Base-by-base conservation (phyloP, 2,329 filamentous ascomycete species). In the Epicoccum nigrum region DNA sequence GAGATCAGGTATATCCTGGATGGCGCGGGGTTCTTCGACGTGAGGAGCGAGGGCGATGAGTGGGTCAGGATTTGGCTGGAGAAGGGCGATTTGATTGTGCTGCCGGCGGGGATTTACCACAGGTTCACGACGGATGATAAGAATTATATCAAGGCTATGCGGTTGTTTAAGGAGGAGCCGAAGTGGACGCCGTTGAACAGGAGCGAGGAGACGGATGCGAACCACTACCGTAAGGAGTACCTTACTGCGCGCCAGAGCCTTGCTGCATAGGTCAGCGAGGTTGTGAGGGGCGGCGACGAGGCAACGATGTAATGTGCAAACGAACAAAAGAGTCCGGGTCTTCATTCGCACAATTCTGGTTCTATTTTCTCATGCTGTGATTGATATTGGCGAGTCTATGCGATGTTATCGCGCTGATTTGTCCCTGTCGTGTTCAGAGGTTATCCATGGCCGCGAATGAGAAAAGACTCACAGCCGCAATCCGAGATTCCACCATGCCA, bases 121-220 rank as follows among this genome's bases (percentile, higher is more conserved):
- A 87, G 94, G 4, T 99, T 99, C 71, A 99, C 94, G 7, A 97
- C 92, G 0, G 92, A 97, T 74, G 86, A 88, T 70, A 83, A 87
- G 55, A 96, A 99, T 71, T 97, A 93, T 70, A 90, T 96, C 61
- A 90, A 95, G 70, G 94, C 94, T 12, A 93, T 97, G 90, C 84
- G 94, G 50, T 81, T 99, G 43, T 99, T 97, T 83, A 92, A 97
- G 78, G 94, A 97, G 60, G 92, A 97, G 76, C 94, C 94, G 27
- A 97, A 97, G 77, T 99, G 94, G 94, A 97, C 92, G 28, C 89
- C 94, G 12, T 76, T 99, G 61, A 96, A 96, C 77, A 85, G 94
- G 49, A 85, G 83, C 6, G 76, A 79, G 4, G 88, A 93, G 40
- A 83, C 96, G 34, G 91, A 97, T 70, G 72, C 72, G 53, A 99